Evolutionary conservation across 768 basidiomycete genomes (phyloP).

Genomic region (Leccinum variicolor): DNA sequence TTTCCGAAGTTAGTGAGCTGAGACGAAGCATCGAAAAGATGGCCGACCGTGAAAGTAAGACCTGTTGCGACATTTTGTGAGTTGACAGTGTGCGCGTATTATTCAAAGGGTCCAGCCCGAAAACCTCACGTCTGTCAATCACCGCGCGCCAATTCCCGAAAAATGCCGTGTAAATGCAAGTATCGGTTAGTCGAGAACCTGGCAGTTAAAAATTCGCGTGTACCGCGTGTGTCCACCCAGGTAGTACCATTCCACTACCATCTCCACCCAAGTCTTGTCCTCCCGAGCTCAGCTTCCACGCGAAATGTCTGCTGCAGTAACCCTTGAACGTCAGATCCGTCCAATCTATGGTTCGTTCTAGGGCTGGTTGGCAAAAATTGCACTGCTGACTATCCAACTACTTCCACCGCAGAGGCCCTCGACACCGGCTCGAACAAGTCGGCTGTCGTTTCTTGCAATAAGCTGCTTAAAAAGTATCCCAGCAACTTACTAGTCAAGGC

Average conservation of each 20-base stretch:
- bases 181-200: slow-evolving; percentile 20
- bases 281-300: slow-evolving; percentile 1
- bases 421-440: slow-evolving; percentile 87
- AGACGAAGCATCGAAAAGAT: not conserved
- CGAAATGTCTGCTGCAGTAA: slow-evolving; percentile 47
- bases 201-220: slow-evolving; percentile 25
- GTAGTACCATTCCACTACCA: slow-evolving; percentile 1
- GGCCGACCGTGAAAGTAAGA: slow-evolving; percentile 32
- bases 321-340: slow-evolving; percentile 78
- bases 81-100: slow-evolving; percentile 1
- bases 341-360: slow-evolving; percentile 71
- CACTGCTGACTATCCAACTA: slow-evolving; percentile 2
- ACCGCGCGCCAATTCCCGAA: slow-evolving; percentile 14
- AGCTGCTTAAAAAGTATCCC: slow-evolving; percentile 83
- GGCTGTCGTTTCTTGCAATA: slow-evolving; percentile 81
- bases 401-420: slow-evolving; percentile 59
- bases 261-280: not conserved
- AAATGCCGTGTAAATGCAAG: slow-evolving; percentile 24
- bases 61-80: slow-evolving; percentile 42
- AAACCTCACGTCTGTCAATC: slow-evolving; percentile 9
- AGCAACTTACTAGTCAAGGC: slow-evolving; percentile 72
- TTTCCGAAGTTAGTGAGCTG: slow-evolving; percentile 3
- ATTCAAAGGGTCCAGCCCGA: not conserved
- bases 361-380: not conserved
- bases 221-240: slow-evolving; percentile 1